Percentiles rank a stretch among this genome's conserved stretches.
Conservation (phyloP, 371 early-diverging fungal genomes). For the Basidiobolus meristosporus region DNA sequence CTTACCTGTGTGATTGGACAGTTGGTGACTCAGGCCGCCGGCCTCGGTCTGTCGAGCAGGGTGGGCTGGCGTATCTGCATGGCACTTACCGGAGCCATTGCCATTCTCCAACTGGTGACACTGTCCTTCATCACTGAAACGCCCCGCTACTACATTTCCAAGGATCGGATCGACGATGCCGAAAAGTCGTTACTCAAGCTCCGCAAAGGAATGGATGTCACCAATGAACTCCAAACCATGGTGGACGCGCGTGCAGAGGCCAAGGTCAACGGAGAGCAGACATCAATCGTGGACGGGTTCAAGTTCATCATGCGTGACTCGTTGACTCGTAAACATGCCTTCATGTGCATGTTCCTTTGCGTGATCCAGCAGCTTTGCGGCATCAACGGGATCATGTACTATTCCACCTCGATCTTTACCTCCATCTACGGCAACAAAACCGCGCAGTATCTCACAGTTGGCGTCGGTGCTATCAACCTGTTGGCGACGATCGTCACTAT, state of each 20-base stretch:
- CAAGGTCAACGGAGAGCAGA: conserved; percentile 40
- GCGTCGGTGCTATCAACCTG: conserved; percentile 30
- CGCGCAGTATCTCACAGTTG: conserved; percentile 21
- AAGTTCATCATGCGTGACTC: too few species aligned
- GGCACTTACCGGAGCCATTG: conserved; percentile 34
- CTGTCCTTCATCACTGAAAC: conserved; percentile 56
- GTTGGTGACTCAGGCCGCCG: too few species aligned
- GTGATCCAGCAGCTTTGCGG: too few species aligned
- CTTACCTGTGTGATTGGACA: too few species aligned
- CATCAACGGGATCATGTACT: conserved; percentile 70
- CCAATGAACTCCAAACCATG: conserved; percentile 38
- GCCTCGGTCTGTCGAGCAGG: conserved; percentile 26
- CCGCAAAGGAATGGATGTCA: conserved; percentile 29
- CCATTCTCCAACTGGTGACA: conserved; percentile 39
- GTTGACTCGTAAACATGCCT: too few species aligned
- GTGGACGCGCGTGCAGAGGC: conserved; percentile 3
- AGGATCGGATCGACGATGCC: conserved; percentile 33
- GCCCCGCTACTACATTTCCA: conserved; percentile 44
- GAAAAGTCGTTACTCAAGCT: conserved; percentile 25
- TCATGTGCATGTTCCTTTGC: too few species aligned
- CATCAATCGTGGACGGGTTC: too few species aligned
- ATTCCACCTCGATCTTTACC: conserved; percentile 28
- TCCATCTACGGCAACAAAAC: conserved; percentile 18
- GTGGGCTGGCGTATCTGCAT: conserved; percentile 48
- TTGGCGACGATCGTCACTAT: conserved; percentile 24